A percentile compares a stretch with the other conserved stretches of the same genome.
These are phyloP conservation scores for Castanea mollissima DNA, from an alignment of 306 rosid genomes.

Conservation along the genomic window DNA sequence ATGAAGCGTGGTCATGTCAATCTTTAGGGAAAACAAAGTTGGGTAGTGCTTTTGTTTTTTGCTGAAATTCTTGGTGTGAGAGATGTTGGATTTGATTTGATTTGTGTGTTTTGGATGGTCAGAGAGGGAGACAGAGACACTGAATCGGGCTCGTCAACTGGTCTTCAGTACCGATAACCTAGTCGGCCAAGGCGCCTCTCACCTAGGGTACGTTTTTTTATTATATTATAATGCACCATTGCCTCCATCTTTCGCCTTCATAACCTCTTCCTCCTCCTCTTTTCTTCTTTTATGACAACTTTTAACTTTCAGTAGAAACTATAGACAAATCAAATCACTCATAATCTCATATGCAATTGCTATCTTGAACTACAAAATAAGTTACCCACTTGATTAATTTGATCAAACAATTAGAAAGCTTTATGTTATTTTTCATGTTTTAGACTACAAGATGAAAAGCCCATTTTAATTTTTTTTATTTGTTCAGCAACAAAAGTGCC, in stretches of 20 bases:
- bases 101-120: constrained; percentile 20
- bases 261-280: neutral
- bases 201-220: constrained; percentile 54
- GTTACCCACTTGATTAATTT: neutral
- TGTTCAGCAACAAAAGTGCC: neutral
- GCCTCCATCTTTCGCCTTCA: neutral
- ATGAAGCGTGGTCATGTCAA: constrained; percentile 52
- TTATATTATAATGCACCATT: neutral
- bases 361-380: neutral
- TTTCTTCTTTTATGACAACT: neutral
- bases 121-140: constrained; percentile 99
- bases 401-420: neutral
- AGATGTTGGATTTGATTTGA: neutral
- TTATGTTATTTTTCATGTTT: neutral
- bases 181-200: constrained; percentile 58
- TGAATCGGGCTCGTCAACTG: constrained; percentile 92
- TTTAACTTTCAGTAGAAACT: neutral
- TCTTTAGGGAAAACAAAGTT: neutral
- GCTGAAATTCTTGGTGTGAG: constrained; percentile 17
- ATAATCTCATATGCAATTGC: neutral
- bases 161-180: constrained; percentile 79
- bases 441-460: neutral
- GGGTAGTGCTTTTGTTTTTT: neutral
- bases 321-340: neutral
- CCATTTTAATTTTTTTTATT: neutral